A percentile compares a stretch with the other conserved stretches of the same genome.
These are phyloP conservation scores for Clathrus columnatus DNA, from an alignment of 768 basidiomycete genomes.

Conservation along the genomic window DNA sequence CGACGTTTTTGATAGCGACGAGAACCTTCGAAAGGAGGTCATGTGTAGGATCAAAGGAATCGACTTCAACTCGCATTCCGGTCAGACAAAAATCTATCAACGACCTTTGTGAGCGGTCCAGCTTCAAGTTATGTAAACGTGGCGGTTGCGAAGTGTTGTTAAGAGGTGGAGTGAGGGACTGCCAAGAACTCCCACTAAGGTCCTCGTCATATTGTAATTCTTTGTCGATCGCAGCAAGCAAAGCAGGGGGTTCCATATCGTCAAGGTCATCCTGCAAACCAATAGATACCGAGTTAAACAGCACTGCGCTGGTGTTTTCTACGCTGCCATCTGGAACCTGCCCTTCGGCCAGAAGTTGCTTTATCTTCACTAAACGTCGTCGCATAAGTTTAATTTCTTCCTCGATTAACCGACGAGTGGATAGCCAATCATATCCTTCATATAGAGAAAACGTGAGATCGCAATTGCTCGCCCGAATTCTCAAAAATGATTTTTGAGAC, in stretches of 20 bases:
- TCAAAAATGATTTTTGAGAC: conserved; percentile 39
- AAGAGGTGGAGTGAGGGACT: conserved; percentile 53
- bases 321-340: conserved; percentile 73
- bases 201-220: conserved; percentile 79
- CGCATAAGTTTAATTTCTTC: conserved; percentile 84
- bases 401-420: conserved; percentile 80
- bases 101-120: conserved; percentile 67
- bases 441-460: conserved; percentile 68
- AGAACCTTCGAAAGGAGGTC: conserved; percentile 57
- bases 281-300: conserved; percentile 93
- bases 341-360: conserved; percentile 85
- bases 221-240: conserved; percentile 89
- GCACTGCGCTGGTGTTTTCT: conserved; percentile 61
- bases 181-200: conserved; percentile 82
- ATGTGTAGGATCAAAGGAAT: conserved; percentile 49
- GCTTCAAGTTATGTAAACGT: conserved; percentile 40
- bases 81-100: conserved; percentile 78
- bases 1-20: conserved; percentile 60
- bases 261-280: conserved; percentile 77
- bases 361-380: conserved; percentile 75
- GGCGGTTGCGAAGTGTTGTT: conserved; percentile 33
- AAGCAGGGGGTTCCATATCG: conserved; percentile 60
- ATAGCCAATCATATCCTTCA: conserved; percentile 91
- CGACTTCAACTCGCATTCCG: conserved; percentile 56
- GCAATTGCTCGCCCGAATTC: conserved; percentile 48